These are phyloP conservation scores for Fusarium aywerte DNA, from an alignment of 2,329 filamentous ascomycete genomes.

Conservation along the genomic window DNA sequence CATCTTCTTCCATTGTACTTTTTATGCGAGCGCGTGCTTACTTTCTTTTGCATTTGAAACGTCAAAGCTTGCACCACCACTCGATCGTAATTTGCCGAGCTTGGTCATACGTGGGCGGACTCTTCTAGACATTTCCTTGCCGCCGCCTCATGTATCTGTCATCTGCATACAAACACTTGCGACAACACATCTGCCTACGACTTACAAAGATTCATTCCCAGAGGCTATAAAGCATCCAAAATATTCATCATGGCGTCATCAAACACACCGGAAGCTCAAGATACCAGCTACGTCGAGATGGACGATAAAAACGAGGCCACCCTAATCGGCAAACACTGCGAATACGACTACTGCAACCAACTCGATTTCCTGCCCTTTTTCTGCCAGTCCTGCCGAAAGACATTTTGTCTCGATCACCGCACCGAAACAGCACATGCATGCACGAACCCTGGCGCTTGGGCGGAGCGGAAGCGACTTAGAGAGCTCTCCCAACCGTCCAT, in stretches of 20 bases:
- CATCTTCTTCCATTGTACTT: not conserved
- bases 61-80: conserved; percentile 8
- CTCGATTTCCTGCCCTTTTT: conserved; percentile 96
- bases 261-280: conserved; percentile 54
- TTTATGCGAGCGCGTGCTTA: not conserved
- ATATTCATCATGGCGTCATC: conserved; percentile 63
- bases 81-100: conserved; percentile 37
- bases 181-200: conserved; percentile 46
- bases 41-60: not conserved
- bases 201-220: not conserved
- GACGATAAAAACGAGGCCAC: conserved; percentile 78
- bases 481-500: conserved; percentile 64
- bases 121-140: conserved; percentile 51
- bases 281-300: conserved; percentile 76
- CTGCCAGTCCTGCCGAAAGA: conserved; percentile 87
- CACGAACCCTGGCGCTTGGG: conserved; percentile 69
- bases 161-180: conserved; percentile 40
- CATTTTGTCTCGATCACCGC: conserved; percentile 94
- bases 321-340: conserved; percentile 89
- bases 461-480: conserved; percentile 64
- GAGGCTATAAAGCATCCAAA: conserved; percentile 22
- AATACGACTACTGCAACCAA: conserved; percentile 90
- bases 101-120: conserved; percentile 44
- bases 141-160: conserved; percentile 41
- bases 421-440: conserved; percentile 83